phyloP scores from a whole-genome alignment of 306 rosid genomes.

The Prosopis cineraria region DNA sequence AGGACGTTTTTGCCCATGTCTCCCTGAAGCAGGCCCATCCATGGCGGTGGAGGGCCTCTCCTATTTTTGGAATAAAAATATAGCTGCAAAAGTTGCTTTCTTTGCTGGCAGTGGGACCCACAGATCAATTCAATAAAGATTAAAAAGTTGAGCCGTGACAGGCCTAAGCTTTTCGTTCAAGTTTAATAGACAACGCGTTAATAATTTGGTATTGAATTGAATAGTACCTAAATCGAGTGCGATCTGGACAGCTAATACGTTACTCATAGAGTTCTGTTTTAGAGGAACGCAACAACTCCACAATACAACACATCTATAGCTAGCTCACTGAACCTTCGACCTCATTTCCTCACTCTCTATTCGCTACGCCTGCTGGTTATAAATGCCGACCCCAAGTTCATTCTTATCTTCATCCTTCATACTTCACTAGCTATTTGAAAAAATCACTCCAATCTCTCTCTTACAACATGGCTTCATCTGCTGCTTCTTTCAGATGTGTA shows the following conservation, averaged over 20 bases:
- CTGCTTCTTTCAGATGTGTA: background rate
- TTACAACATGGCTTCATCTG: constrained; percentile 35
- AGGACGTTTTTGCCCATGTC: background rate
- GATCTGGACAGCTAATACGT: constrained; percentile 1
- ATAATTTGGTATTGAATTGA: background rate
- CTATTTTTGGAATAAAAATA: background rate
- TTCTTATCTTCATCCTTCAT: background rate
- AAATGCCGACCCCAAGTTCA: constrained; percentile 18
- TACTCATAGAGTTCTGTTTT: background rate
- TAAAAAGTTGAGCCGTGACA: background rate
- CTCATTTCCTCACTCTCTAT: background rate
- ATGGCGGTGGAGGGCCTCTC: background rate
- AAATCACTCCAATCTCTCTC: background rate
- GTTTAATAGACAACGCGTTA: background rate
- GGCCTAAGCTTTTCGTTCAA: background rate
- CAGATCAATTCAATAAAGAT: background rate
- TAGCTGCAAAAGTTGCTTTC: background rate
- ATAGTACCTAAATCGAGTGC: background rate
- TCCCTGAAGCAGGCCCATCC: background rate
- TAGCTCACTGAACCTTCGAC: constrained; percentile 13
- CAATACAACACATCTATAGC: background rate
- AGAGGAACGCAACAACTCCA: background rate
- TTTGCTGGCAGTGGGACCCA: background rate
- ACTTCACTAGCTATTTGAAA: background rate
- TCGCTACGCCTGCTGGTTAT: background rate